Conservation (phyloP, 768 basidiomycete species). For the Panaeolus papilionaceus region DNA sequence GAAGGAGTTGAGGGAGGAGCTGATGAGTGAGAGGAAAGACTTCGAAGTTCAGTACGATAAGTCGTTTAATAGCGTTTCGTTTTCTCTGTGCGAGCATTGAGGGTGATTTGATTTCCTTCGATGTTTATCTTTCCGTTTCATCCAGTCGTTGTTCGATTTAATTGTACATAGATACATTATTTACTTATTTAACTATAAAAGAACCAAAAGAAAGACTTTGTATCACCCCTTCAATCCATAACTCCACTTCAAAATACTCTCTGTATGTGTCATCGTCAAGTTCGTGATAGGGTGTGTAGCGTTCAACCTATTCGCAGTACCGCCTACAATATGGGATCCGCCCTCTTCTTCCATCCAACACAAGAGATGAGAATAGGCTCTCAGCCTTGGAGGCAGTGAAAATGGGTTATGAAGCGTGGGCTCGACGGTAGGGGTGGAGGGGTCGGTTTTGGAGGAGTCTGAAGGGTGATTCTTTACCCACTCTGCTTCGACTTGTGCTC, state of each 20-base stretch:
- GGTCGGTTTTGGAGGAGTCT: not conserved
- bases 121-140: not conserved
- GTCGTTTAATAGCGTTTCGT: slow-evolving; percentile 21
- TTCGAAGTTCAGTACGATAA: slow-evolving; percentile 27
- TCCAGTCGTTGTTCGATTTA: not conserved
- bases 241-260: slow-evolving; percentile 18
- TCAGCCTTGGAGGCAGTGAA: slow-evolving; percentile 20
- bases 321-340: slow-evolving; percentile 34
- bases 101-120: too few relatives aligned
- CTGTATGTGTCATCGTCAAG: slow-evolving; percentile 43
- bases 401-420: slow-evolving; percentile 19
- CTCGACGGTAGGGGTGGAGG: slow-evolving; percentile 29
- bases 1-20: slow-evolving; percentile 33
- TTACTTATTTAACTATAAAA: not conserved
- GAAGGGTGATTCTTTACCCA: not conserved
- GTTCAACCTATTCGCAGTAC: slow-evolving; percentile 37
- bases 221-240: not conserved
- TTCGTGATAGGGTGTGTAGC: slow-evolving; percentile 44
- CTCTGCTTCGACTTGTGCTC: slow-evolving; percentile 24
- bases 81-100: slow-evolving; percentile 37
- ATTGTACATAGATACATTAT: not conserved
- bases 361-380: slow-evolving; percentile 23
- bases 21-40: slow-evolving; percentile 40
- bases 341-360: slow-evolving; percentile 43
- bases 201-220: not conserved